These are phyloP conservation scores for Berkeleyomyces rouxiae DNA, from an alignment of 2,329 filamentous ascomycete genomes.

Conservation along the genomic window DNA sequence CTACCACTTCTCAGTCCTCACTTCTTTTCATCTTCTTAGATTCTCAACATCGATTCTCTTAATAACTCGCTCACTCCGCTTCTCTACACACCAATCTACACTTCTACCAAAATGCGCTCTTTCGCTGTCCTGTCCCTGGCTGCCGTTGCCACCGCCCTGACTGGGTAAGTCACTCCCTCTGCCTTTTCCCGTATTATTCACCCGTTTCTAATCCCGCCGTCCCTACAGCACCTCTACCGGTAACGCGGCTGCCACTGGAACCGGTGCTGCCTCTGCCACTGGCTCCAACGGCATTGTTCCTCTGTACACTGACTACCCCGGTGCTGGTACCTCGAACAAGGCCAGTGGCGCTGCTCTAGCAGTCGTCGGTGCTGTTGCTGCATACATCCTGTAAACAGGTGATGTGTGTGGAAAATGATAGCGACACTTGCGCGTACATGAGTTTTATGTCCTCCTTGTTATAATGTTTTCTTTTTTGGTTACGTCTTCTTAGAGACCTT, in stretches of 20 bases:
- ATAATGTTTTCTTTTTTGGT: neutral
- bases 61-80: neutral
- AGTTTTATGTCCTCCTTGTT: neutral
- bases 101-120: conserved; percentile 7
- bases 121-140: conserved; percentile 11
- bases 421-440: neutral
- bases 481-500: neutral
- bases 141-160: conserved; percentile 7
- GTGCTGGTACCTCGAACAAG: conserved; percentile 9
- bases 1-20: neutral
- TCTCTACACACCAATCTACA: neutral
- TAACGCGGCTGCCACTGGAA: neutral
- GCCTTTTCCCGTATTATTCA: neutral
- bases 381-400: conserved; percentile 10
- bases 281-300: neutral
- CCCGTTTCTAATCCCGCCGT: neutral
- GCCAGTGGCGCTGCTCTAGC: conserved; percentile 11
- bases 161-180: conserved; percentile 4
- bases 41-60: conserved; percentile 1
- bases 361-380: conserved; percentile 8
- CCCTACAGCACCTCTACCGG: conserved; percentile 4
- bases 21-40: neutral
- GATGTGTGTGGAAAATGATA: neutral
- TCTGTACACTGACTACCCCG: conserved; percentile 13
- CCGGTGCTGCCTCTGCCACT: neutral